Conservation (phyloP, 2,329 filamentous ascomycete genomes). For the Scedosporium minutisporum region DNA sequence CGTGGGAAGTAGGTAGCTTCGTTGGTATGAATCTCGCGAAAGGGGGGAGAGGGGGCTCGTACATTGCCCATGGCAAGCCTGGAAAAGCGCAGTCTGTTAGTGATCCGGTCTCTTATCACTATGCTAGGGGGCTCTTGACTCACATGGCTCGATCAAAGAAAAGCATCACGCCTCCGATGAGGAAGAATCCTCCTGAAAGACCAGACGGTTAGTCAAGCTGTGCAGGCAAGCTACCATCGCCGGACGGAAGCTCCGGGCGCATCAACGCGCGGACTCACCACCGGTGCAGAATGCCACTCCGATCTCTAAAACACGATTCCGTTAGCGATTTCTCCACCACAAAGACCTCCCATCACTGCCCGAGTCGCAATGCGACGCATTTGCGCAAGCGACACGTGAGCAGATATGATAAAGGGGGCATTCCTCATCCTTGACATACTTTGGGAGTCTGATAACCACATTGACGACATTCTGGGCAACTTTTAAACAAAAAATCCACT, state of each 20-base stretch:
- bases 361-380: background rate
- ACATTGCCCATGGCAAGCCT: constrained; percentile 98
- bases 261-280: constrained; percentile 51
- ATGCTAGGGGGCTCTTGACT: constrained; percentile 20
- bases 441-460: constrained; percentile 94
- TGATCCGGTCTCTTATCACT: background rate
- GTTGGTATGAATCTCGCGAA: constrained; percentile 7
- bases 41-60: constrained; percentile 21
- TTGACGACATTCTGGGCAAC: constrained; percentile 59
- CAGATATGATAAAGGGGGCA: background rate
- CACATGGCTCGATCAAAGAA: constrained; percentile 98
- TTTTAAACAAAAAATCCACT: background rate
- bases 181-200: constrained; percentile 74
- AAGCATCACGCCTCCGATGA: constrained; percentile 86
- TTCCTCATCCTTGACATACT: constrained; percentile 50
- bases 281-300: constrained; percentile 97
- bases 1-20: background rate
- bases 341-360: background rate
- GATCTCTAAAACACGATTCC: constrained; percentile 55
- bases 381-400: background rate
- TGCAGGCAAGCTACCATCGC: background rate
- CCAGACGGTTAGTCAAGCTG: background rate
- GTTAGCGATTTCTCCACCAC: constrained; percentile 4
- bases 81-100: background rate
- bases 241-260: background rate